Conservation (phyloP, 768 basidiomycete genomes). For the Termitomyces sp. region DNA sequence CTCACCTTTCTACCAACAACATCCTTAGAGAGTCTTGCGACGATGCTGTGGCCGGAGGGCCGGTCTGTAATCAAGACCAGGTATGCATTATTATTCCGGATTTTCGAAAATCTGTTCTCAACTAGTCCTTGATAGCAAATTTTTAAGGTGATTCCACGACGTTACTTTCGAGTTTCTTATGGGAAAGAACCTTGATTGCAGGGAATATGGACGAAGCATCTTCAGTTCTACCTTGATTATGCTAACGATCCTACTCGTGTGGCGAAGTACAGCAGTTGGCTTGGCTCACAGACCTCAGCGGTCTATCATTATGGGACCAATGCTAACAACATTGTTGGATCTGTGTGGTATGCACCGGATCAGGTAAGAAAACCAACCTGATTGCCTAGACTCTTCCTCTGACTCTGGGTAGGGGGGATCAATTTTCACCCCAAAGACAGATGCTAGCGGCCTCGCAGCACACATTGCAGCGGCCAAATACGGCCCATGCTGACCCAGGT, state of each 20-base stretch:
- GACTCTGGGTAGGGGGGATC: slow-evolving; percentile 32
- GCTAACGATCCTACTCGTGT: slow-evolving; percentile 39
- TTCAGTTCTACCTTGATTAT: slow-evolving; percentile 46
- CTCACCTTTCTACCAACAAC: slow-evolving; percentile 32
- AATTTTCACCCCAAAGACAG: slow-evolving; percentile 43
- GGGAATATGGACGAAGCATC: slow-evolving; percentile 53
- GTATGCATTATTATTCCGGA: slow-evolving; percentile 14
- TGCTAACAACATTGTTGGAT: slow-evolving; percentile 38
- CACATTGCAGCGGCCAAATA: slow-evolving; percentile 42
- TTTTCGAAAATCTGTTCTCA: not conserved
- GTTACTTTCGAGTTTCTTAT: not conserved
- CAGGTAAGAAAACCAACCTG: slow-evolving; percentile 22
- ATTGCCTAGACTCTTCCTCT: not conserved
- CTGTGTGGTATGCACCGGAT: slow-evolving; percentile 44
- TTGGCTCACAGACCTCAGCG: slow-evolving; percentile 38
- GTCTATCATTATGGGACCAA: slow-evolving; percentile 43
- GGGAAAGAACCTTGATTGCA: slow-evolving; percentile 13
- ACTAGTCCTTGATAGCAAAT: slow-evolving; percentile 30
- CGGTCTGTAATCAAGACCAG: slow-evolving; percentile 46
- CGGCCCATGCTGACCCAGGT: slow-evolving; percentile 30
- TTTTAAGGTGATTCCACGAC: slow-evolving; percentile 33
- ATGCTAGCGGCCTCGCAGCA: slow-evolving; percentile 40
- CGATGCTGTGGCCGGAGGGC: slow-evolving; percentile 33
- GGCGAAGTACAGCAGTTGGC: slow-evolving; percentile 40
- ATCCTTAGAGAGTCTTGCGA: slow-evolving; percentile 55